Base-by-base conservation (phyloP, 306 rosid genomes). In the Abrus precatorius region DNA sequence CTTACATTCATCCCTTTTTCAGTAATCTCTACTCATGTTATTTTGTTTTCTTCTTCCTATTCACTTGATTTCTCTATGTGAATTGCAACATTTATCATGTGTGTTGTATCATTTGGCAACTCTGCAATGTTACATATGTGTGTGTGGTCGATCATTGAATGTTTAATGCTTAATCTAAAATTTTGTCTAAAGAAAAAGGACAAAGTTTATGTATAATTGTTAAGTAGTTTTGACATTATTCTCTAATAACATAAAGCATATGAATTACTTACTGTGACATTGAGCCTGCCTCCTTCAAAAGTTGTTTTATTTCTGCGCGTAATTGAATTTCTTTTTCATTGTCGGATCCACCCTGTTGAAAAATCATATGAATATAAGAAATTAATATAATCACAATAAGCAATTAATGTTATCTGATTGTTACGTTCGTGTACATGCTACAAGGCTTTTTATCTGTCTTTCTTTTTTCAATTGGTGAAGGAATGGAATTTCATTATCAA, bases 261-360 rank as follows among this genome's bases (percentile, higher is more conserved):
- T 29, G 36, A 64, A 72, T 55, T 40, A 90, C 97, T 91, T 84
- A 92, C 97, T 88, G 96, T 5, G 97, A 90, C 87, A 88, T 44
- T 33, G 75, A 49, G 81, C 87, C 83, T 28, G 96, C 95, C 81
- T 92, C 92, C 69, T 84, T 89, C 85, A 83, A 38, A 20, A 92
- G 90, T 48, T 75, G 83, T 72, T 85, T 89, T 76, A 94, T 92
- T 80, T 91, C 97, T 72, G 6, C 70, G 32, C 85, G 88, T 79
- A 94, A 44, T 32, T 77, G 81, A 64, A 14, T 77, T 84, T 74
- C 91, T 43, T 53, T 84, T 3, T 65, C 69, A 59, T 68, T 81
- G 34, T 65, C 88, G 4, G 66, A 84, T 77, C 80, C 87, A 6
- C 38, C 47, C 91, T 94, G 82, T 75, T 63, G 30, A 7, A 57